phyloP scores from a whole-genome alignment of 371 early-diverging fungal species.

The Syncephalastrum racemosum region DNA sequence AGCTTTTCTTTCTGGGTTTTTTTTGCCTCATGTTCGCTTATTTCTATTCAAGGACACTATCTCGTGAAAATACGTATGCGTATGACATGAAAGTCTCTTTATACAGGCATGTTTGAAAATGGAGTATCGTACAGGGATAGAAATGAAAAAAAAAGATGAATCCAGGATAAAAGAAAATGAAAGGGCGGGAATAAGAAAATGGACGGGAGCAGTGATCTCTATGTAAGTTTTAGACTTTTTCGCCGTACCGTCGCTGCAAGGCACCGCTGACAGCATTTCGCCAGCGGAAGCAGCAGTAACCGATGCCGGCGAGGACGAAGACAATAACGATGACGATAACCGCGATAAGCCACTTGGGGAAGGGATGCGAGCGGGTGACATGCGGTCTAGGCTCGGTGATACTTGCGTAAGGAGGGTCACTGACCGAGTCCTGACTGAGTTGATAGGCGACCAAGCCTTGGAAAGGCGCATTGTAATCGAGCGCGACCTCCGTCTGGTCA shows the following conservation, averaged over 20 bases:
- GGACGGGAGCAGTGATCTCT: background rate
- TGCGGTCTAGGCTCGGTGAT: conserved; percentile 42
- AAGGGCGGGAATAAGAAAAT: background rate
- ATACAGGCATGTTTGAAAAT: too few relatives aligned
- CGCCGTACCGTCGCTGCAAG: too few relatives aligned
- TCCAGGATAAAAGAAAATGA: background rate
- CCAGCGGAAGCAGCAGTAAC: conserved; percentile 11
- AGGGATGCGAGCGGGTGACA: conserved; percentile 9
- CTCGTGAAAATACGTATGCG: too few relatives aligned
- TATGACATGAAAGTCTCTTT: too few relatives aligned
- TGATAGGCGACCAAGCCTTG: conserved; percentile 62
- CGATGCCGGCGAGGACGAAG: conserved; percentile 15
- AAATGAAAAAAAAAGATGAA: background rate
- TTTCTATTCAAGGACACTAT: too few relatives aligned
- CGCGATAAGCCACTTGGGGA: conserved; percentile 47
- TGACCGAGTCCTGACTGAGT: conserved; percentile 32
- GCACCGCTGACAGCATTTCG: background rate
- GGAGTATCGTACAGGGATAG: background rate
- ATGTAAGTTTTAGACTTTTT: too few relatives aligned
- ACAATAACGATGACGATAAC: conserved; percentile 44
- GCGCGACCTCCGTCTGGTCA: conserved; percentile 56
- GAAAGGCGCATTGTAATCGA: conserved; percentile 70
- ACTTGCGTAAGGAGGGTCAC: conserved; percentile 56
- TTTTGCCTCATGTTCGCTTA: too few relatives aligned
- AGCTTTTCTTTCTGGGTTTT: too few relatives aligned